Conservation (phyloP, 306 rosid genomes). For the Trifolium fragiferum region DNA sequence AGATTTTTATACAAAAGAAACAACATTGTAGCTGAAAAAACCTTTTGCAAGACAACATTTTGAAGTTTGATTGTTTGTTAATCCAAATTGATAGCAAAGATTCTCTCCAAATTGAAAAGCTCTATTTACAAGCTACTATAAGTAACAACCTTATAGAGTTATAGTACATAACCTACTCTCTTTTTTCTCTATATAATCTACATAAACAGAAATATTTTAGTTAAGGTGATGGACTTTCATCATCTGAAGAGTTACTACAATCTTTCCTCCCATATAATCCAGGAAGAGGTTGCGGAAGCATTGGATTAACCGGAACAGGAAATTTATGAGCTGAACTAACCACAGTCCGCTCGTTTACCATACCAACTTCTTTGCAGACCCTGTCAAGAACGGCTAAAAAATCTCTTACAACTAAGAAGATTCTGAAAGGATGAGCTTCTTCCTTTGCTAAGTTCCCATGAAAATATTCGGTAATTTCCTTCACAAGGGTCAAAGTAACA, state of each 20-base stretch:
- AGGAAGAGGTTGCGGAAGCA: constrained; percentile 71
- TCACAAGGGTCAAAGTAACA: constrained; percentile 79
- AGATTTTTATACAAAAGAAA: neutral
- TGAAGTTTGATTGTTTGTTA: constrained; percentile 10
- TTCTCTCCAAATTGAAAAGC: constrained; percentile 33
- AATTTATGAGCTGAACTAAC: constrained; percentile 80
- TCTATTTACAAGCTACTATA: constrained; percentile 41
- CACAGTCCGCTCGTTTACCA: constrained; percentile 75
- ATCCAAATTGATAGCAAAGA: constrained; percentile 26
- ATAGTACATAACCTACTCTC: constrained; percentile 35
- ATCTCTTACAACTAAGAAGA: constrained; percentile 91
- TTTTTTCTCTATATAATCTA: constrained; percentile 55
- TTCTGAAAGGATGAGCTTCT: constrained; percentile 98
- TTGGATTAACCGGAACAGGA: constrained; percentile 93
- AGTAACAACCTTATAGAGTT: constrained; percentile 28
- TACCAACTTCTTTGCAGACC: constrained; percentile 91
- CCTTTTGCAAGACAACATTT: neutral
- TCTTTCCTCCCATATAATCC: constrained; percentile 54
- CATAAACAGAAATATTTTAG: constrained; percentile 55
- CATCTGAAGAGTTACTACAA: constrained; percentile 57
- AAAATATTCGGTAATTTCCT: constrained; percentile 94
- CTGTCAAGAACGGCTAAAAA: constrained; percentile 72
- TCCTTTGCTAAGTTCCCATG: constrained; percentile 89
- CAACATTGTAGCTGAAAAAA: neutral
- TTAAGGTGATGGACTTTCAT: constrained; percentile 59